Evolutionary conservation across 2,329 filamentous ascomycete species (phyloP), one percentile per base, ranked within the genome.

Genomic region (Aplosporella prunicola): DNA sequence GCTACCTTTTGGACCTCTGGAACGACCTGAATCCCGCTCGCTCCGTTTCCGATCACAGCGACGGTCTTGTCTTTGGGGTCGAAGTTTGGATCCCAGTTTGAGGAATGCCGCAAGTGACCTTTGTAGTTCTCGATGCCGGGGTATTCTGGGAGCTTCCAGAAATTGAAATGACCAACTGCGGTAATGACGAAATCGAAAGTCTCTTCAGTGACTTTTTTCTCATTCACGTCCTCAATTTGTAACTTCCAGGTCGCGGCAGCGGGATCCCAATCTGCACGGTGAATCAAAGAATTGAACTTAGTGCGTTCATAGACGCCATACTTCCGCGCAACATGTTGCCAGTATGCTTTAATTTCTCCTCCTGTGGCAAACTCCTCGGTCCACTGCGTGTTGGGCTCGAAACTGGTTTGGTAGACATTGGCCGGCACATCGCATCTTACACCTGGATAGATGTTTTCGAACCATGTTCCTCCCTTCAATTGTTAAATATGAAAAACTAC

Each of bases 371-470:
- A 85, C 42, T 77, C 68, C 47, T 82, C 76, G 0, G 68, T 69
- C 81, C 81, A 86, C 45, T 81, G 66, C 0, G 69, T 72, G 39
- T 84, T 84, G 1, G 78, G 77, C 5, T 67, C 65, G 52, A 82
- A 84, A 0, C 74, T 76, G 6, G 72, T 72, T 50, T 83, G 79
- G 47, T 85, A 85, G 14, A 79, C 76, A 51, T 82, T 76, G 0
- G 78, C 72, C 0, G 80, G 77, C 10, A 84, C 73, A 51, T 83
- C 78, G 46, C 80, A 84, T 27, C 76, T 63, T 1, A 80, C 75
- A 2, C 77, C 78, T 0, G 77, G 77, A 44, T 81, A 82, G 4
- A 56, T 59, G 36, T 68, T 69, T 38, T 67, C 61, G 44, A 61
- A 35, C 38, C 32, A 35, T 30, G 38, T 40, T 13, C 38, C 31